Conservation (phyloP, 257 asterid genomes). For the Solanum verrucosum region DNA sequence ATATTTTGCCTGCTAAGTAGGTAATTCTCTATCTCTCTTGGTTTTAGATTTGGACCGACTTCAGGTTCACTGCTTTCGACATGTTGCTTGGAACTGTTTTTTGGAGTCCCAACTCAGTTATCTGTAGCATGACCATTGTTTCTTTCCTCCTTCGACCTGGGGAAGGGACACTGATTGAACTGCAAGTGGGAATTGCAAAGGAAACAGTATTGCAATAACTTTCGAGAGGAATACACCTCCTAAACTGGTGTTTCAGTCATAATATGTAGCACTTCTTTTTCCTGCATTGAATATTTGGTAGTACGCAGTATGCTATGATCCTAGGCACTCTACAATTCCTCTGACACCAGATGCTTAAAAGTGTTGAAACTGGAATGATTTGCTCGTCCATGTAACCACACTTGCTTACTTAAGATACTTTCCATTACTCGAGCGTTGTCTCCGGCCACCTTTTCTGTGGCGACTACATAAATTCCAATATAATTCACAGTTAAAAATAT, state of each 20-base stretch:
- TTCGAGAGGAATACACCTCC: neutral
- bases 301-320: neutral
- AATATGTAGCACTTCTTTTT: neutral
- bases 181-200: neutral
- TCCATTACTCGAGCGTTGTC: neutral
- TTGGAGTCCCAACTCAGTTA: neutral
- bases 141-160: neutral
- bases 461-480: neutral
- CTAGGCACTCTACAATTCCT: neutral
- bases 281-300: neutral
- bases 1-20: neutral
- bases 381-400: neutral
- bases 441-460: neutral
- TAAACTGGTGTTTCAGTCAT: neutral
- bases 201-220: neutral
- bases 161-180: neutral
- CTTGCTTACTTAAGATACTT: neutral
- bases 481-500: neutral
- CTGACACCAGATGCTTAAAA: neutral
- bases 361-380: neutral
- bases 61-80: neutral
- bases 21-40: neutral
- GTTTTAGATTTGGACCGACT: neutral
- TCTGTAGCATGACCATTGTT: neutral
- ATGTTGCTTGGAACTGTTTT: neutral